phyloP scores from a whole-genome alignment of 2,329 filamentous ascomycete species.

The Chalaropsis thielavioides region DNA sequence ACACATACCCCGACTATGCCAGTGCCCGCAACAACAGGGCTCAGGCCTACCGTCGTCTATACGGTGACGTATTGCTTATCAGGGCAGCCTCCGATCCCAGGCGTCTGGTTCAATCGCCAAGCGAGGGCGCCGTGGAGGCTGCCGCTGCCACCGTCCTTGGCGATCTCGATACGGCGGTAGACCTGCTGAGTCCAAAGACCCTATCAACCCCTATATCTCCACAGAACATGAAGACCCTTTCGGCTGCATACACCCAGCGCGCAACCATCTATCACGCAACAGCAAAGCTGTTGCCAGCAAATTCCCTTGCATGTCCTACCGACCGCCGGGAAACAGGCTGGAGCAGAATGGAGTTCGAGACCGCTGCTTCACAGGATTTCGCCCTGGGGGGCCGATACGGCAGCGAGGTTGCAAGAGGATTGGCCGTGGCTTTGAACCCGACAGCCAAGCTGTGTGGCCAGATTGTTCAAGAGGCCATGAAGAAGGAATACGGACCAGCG shows the following conservation, averaged over 20 bases:
- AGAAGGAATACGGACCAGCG: conserved; percentile 47
- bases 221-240: conserved; percentile 49
- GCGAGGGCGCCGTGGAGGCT: conserved; percentile 26
- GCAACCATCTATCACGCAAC: conserved; percentile 49
- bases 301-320: conserved; percentile 28
- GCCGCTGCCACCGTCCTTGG: conserved; percentile 31
- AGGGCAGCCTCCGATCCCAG: conserved; percentile 26
- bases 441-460: conserved; percentile 55
- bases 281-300: conserved; percentile 33
- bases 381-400: conserved; percentile 50
- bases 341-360: conserved; percentile 44
- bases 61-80: conserved; percentile 46
- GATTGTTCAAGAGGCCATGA: conserved; percentile 56
- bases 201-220: conserved; percentile 43
- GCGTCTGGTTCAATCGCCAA: conserved; percentile 30
- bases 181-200: conserved; percentile 40
- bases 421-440: conserved; percentile 52
- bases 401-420: conserved; percentile 47
- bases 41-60: conserved; percentile 47
- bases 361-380: conserved; percentile 47
- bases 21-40: conserved; percentile 63
- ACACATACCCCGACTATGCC: conserved; percentile 48
- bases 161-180: conserved; percentile 45
- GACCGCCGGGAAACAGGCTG: conserved; percentile 34
- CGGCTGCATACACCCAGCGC: conserved; percentile 57